These are phyloP conservation scores for Pezicula carpinea DNA, from an alignment of 2,329 filamentous ascomycete species.

Conservation along the genomic window DNA sequence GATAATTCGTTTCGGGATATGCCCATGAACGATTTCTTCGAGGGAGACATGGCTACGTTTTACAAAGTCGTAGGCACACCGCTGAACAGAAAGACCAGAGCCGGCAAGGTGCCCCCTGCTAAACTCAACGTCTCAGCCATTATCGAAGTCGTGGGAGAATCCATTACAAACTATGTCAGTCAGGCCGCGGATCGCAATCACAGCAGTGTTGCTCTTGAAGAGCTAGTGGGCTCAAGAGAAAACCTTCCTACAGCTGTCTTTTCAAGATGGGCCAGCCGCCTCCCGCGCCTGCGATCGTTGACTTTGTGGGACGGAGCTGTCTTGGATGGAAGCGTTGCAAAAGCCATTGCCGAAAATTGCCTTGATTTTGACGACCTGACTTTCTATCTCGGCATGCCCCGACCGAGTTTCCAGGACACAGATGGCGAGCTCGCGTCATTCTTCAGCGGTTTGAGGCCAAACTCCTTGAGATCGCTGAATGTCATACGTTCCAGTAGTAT, in stretches of 20 bases:
- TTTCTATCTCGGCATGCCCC: slow-evolving; percentile 40
- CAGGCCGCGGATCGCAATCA: slow-evolving; percentile 33
- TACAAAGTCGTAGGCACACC: slow-evolving; percentile 27
- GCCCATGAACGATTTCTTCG: slow-evolving; percentile 35
- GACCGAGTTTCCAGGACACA: slow-evolving; percentile 35
- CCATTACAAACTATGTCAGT: slow-evolving; percentile 48
- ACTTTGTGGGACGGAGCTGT: slow-evolving; percentile 57
- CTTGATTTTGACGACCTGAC: slow-evolving; percentile 56
- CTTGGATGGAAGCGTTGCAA: slow-evolving; percentile 49
- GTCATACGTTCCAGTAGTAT: slow-evolving; percentile 52
- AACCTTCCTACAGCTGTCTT: slow-evolving; percentile 48
- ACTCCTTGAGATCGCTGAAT: slow-evolving; percentile 55
- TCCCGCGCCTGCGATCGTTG: slow-evolving; percentile 54
- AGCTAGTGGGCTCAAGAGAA: slow-evolving; percentile 41
- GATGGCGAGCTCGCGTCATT: slow-evolving; percentile 57
- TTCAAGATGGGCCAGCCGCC: slow-evolving; percentile 51
- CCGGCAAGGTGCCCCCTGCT: slow-evolving; percentile 10
- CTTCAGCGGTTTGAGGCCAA: slow-evolving; percentile 47
- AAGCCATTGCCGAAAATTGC: slow-evolving; percentile 52
- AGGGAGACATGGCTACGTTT: slow-evolving; percentile 31
- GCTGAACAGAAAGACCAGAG: slow-evolving; percentile 21
- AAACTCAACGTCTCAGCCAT: slow-evolving; percentile 33
- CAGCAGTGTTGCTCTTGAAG: slow-evolving; percentile 48
- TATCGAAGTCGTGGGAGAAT: slow-evolving; percentile 47
- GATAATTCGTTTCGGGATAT: slow-evolving; percentile 36